These are phyloP conservation scores for Cicer chorassanicum DNA, from an alignment of 306 rosid genomes.

Conservation along the genomic window DNA sequence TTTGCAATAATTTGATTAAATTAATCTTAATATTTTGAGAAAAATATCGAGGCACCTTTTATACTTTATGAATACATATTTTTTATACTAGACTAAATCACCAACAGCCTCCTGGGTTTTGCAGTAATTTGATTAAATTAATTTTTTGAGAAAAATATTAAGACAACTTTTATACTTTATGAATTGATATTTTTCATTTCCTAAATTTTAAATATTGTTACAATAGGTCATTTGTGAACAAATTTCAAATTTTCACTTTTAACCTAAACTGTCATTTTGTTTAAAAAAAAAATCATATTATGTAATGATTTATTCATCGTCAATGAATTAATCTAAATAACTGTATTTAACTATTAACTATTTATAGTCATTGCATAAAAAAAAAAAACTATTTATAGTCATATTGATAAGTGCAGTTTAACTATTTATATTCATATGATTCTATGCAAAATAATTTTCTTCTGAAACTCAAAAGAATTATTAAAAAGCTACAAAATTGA, in stretches of 20 bases:
- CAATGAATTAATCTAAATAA: neutral
- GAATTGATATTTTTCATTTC: neutral
- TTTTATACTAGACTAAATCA: neutral
- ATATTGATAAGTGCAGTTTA: neutral
- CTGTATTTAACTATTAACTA: neutral
- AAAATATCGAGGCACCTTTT: too few species aligned
- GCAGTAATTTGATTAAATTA: conserved; percentile 11
- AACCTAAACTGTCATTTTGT: neutral
- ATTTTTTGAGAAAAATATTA: neutral
- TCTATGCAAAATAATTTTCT: too few species aligned
- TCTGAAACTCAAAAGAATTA: too few species aligned
- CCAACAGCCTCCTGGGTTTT: neutral
- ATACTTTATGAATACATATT: too few species aligned
- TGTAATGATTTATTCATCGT: neutral
- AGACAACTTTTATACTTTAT: neutral
- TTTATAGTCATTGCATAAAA: too few species aligned
- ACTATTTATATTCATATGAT: too few species aligned
- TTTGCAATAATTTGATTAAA: too few species aligned
- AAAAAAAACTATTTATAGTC: neutral
- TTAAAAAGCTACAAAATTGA: neutral
- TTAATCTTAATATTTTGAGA: too few species aligned
- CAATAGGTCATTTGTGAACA: neutral
- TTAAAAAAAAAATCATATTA: neutral
- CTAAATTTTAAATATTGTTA: neutral
- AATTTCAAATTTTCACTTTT: neutral